Percentiles rank a stretch among this genome's conserved stretches.
These are phyloP conservation scores for Kockovaella imperatae DNA, from an alignment of 768 basidiomycete genomes.

Conservation along the genomic window DNA sequence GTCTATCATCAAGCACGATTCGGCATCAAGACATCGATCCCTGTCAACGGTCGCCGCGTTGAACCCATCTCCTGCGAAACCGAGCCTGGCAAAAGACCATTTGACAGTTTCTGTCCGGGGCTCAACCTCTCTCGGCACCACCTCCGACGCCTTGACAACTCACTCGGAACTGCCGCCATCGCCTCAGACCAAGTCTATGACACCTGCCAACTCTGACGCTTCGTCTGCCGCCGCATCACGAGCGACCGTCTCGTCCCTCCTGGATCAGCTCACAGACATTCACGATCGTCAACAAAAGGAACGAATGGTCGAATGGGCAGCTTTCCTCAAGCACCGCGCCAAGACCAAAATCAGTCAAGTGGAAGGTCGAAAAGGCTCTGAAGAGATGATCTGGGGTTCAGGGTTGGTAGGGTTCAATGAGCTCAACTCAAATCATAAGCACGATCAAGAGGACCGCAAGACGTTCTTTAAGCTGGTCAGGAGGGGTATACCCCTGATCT, in stretches of 20 bases:
- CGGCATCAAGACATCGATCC: slow-evolving; percentile 18
- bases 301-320: slow-evolving; percentile 72
- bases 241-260: slow-evolving; percentile 59
- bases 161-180: not conserved
- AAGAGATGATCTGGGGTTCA: slow-evolving; percentile 70
- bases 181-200: not conserved
- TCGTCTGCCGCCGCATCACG: slow-evolving; percentile 4
- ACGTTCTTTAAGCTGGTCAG: slow-evolving; percentile 71
- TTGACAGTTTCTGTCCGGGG: slow-evolving; percentile 35
- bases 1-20: not conserved
- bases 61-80: slow-evolving; percentile 32
- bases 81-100: slow-evolving; percentile 30
- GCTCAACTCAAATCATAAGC: slow-evolving; percentile 62
- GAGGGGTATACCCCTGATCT: slow-evolving; percentile 66
- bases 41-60: slow-evolving; percentile 20
- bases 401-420: slow-evolving; percentile 87
- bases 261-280: slow-evolving; percentile 67
- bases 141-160: slow-evolving; percentile 3
- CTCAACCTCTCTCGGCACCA: slow-evolving; percentile 18
- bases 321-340: slow-evolving; percentile 63
- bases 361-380: slow-evolving; percentile 53
- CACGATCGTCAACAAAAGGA: slow-evolving; percentile 68
- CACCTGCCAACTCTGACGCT: not conserved
- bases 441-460: slow-evolving; percentile 58
- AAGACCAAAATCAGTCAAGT: too few species aligned